Percentiles rank a stretch among this genome's conserved stretches.
phyloP scores from a whole-genome alignment of 2,329 filamentous ascomycete species.

The Fusarium temperatum region DNA sequence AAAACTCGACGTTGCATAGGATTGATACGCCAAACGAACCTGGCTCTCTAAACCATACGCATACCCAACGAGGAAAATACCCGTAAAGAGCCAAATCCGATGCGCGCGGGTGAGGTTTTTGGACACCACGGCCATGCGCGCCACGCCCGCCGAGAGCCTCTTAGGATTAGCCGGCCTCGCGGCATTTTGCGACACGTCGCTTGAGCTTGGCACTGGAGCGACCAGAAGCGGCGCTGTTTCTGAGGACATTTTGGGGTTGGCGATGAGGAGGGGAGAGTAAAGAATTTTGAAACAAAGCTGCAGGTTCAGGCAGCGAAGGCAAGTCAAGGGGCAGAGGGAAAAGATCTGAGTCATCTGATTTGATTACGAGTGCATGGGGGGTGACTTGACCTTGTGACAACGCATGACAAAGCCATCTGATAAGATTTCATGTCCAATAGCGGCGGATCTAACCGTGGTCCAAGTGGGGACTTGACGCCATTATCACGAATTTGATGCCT shows the following conservation, averaged over 20 bases:
- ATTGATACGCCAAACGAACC: constrained; percentile 62
- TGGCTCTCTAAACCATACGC: constrained; percentile 66
- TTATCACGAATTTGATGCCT: not conserved
- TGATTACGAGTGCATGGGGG: not conserved
- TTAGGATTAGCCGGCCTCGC: constrained; percentile 5
- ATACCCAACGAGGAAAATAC: constrained; percentile 68
- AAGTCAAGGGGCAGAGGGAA: not conserved
- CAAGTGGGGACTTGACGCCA: constrained; percentile 20
- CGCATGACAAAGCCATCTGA: constrained; percentile 34
- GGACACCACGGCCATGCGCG: constrained; percentile 60
- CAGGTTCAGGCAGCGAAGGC: not conserved
- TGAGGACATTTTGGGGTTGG: not conserved
- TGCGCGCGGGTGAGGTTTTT: constrained; percentile 56
- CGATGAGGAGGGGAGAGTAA: not conserved
- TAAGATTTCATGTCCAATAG: constrained; percentile 39
- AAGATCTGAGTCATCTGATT: constrained; percentile 2
- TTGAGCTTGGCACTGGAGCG: not conserved
- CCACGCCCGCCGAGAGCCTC: constrained; percentile 53
- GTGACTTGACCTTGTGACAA: constrained; percentile 27
- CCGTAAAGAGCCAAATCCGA: constrained; percentile 61
- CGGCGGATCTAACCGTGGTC: constrained; percentile 36
- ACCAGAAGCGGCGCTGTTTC: constrained; percentile 29
- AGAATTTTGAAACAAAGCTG: not conserved
- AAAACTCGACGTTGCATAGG: constrained; percentile 63
- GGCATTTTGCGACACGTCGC: not conserved